Conservation (phyloP, 129 eudicot species). For the Ambrosia artemisiifolia region DNA sequence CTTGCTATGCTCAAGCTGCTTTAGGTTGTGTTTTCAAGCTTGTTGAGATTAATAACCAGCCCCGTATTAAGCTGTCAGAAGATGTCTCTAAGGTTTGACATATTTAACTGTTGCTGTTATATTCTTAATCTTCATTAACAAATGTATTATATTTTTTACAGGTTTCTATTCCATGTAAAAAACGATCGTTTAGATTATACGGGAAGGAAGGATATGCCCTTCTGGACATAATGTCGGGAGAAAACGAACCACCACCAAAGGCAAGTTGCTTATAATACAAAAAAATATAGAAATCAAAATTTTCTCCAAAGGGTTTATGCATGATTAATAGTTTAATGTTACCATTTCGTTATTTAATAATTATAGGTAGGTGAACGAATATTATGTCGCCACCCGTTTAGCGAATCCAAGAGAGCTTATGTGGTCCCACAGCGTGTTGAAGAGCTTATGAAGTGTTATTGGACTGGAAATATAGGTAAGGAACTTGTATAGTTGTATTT, state of each 20-base stretch:
- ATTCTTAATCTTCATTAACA: background rate
- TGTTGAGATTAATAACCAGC: conserved; percentile 92
- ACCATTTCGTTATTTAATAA: background rate
- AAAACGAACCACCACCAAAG: conserved; percentile 91
- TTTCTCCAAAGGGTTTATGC: background rate
- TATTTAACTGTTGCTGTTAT: background rate
- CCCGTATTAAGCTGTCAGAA: conserved; percentile 96
- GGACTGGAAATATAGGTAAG: conserved; percentile 82
- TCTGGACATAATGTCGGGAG: conserved; percentile 90
- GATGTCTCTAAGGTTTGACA: conserved; percentile 83
- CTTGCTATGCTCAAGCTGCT: conserved; percentile 99
- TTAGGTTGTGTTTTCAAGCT: conserved; percentile 97
- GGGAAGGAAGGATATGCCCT: conserved; percentile 95
- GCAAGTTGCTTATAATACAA: conserved; percentile 36
- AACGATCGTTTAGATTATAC: conserved; percentile 78
- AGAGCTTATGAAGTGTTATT: conserved; percentile 88
- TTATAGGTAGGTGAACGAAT: conserved; percentile 80
- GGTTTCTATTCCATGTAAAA: conserved; percentile 98
- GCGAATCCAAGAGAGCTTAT: conserved; percentile 90
- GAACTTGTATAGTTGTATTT: background rate
- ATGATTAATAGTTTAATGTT: background rate
- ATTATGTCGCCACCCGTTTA: conserved; percentile 92
- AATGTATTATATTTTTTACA: conserved; percentile 23
- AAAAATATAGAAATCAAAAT: background rate
- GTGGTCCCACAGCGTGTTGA: conserved; percentile 95